These are phyloP conservation scores for Arthrobotrys iridis DNA, from an alignment of 2,329 filamentous ascomycete species.

Conservation along the genomic window DNA sequence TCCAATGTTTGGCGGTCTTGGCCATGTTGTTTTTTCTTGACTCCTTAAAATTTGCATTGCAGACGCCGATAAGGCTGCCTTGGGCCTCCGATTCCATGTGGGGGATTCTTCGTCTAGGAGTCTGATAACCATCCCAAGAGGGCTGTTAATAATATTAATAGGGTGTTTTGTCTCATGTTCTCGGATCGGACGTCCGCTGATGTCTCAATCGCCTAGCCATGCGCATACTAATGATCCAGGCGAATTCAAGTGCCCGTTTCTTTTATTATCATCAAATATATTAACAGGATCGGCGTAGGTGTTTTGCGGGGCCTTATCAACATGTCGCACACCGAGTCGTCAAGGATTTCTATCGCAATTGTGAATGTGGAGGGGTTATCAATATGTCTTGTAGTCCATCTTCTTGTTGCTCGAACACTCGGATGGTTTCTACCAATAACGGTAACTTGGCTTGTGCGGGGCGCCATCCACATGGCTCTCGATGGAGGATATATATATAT, in stretches of 20 bases:
- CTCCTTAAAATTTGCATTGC: background rate
- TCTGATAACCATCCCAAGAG: background rate
- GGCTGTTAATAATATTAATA: slow-evolving; percentile 11
- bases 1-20: background rate
- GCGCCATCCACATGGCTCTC: too few relatives aligned
- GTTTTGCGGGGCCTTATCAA: too few relatives aligned
- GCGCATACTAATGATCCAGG: background rate
- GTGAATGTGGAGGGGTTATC: too few relatives aligned
- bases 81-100: background rate
- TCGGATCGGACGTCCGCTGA: slow-evolving; percentile 6
- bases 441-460: too few relatives aligned
- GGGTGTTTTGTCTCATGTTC: slow-evolving; percentile 1
- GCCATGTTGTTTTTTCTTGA: background rate
- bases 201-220: slow-evolving; percentile 14
- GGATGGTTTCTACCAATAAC: too few relatives aligned
- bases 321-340: too few relatives aligned
- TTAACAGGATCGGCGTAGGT: slow-evolving; percentile 1
- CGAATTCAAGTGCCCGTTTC: background rate
- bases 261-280: too few relatives aligned
- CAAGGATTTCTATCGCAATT: background rate
- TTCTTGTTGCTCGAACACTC: too few relatives aligned
- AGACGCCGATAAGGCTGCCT: background rate
- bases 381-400: too few relatives aligned
- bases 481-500: too few relatives aligned
- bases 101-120: slow-evolving; percentile 8